Evolutionary conservation across 2,329 filamentous ascomycete genomes (phyloP).

Genomic region (Trichoderma cornu-damae): DNA sequence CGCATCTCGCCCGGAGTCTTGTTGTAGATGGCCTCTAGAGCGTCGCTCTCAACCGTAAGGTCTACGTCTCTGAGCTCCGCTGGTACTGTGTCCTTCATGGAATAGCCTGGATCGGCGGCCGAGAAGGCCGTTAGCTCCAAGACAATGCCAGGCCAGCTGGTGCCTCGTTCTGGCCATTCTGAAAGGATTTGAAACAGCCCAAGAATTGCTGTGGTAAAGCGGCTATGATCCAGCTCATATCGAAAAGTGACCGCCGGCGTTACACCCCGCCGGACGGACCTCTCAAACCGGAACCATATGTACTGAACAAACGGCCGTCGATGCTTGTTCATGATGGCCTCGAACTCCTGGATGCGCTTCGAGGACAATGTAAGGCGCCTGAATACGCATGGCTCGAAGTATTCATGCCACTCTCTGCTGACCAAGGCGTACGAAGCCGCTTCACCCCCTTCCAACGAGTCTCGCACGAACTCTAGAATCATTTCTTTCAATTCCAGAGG

Average conservation of each 20-base stretch:
- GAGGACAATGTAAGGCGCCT: background rate
- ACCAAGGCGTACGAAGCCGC: background rate
- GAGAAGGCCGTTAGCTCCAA: background rate
- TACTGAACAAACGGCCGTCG: background rate
- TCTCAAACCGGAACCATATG: conserved; percentile 1
- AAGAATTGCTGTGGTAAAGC: background rate
- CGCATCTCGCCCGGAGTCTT: background rate
- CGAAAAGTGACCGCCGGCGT: background rate
- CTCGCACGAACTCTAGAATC: background rate
- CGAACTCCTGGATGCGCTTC: background rate
- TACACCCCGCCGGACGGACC: background rate
- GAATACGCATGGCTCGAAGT: background rate
- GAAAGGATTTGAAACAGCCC: background rate
- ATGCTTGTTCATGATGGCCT: background rate
- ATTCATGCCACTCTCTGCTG: background rate
- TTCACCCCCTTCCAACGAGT: background rate
- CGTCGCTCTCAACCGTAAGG: background rate
- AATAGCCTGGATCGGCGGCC: background rate
- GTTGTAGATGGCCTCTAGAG: background rate
- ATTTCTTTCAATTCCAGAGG: background rate
- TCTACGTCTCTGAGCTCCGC: background rate
- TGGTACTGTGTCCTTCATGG: conserved; percentile 1
- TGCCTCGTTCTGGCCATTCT: background rate
- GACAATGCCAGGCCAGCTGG: background rate
- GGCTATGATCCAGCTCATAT: background rate